Base-by-base conservation (phyloP, 257 asterid species). In the Gynochthodes officinalis region DNA sequence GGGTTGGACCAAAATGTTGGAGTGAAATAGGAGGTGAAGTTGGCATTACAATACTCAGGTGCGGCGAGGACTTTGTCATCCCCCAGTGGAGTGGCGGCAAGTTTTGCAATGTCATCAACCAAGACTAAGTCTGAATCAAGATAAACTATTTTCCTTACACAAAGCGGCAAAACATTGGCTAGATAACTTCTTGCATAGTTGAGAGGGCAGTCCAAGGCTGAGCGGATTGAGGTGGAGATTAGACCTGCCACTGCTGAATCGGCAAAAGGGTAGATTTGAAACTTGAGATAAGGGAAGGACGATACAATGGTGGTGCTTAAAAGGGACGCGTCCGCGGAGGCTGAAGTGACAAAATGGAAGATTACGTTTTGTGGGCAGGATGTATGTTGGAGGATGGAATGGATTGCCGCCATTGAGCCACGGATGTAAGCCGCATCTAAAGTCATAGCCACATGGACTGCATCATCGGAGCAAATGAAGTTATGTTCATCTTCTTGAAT, bases 1-100 rank as follows among this genome's bases (percentile, higher is more conserved):
- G 98, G 98, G 79, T 81, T 91, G 0, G 98, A 88, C 98, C 98
- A 93, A 81, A 93, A 88, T 0, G 96, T 80, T 0, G 98, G 84
- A 0, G 98, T 93, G 85, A 93, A 93, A 76, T 93, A 93, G 4
- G 89, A 53, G 19, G 96, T 91, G 90, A 93, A 93, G 58, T 93
- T 91, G 30, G 98, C 98, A 74, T 84, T 84, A 84, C 98, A 93
- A 73, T 93, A 93, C 71, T 93, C 97, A 12, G 98, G 97, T 5
- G 98, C 98, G 5, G 97, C 98, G 7, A 94, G 87, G 64, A 91
- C 91, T 23, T n/a, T 48, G 21, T 72, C 81, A 8, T 68, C 85
- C 4, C 78, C 86, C 12, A 91, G 82, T 0, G 88, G 90, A 30
- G 84, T 93, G 8, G 77, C 83, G 0, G 90, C 84, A 50, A 93